phyloP scores from a whole-genome alignment of 805 yeast genomes.

The Cyberlindnera saturnus region DNA sequence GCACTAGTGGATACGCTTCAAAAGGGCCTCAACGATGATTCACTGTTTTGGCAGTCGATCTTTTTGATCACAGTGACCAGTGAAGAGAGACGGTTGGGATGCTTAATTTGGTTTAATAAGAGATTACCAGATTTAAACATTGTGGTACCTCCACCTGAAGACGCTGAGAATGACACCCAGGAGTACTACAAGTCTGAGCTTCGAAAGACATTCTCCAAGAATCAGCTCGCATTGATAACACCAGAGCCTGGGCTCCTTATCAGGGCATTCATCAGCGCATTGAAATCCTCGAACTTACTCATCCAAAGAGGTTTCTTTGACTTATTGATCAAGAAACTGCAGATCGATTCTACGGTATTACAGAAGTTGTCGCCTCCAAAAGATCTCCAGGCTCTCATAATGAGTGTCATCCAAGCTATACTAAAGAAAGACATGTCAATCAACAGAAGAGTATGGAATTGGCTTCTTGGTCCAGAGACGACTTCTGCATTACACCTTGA shows the following conservation, averaged over 20 bases:
- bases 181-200: conserved; percentile 23
- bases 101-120: conserved; percentile 65
- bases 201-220: conserved; percentile 31
- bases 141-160: conserved; percentile 17
- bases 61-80: conserved; percentile 72
- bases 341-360: conserved; percentile 55
- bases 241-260: conserved; percentile 80
- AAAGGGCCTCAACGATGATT: conserved; percentile 51
- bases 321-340: conserved; percentile 59
- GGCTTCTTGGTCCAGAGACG: conserved; percentile 79
- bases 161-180: conserved; percentile 6
- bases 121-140: conserved; percentile 56
- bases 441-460: conserved; percentile 88
- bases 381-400: conserved; percentile 54
- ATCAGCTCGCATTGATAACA: conserved; percentile 53
- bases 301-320: conserved; percentile 90
- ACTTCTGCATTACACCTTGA: conserved; percentile 9
- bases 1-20: conserved; percentile 56
- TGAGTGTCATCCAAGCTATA: conserved; percentile 63
- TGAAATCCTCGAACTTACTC: conserved; percentile 59
- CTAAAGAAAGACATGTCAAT: conserved; percentile 87
- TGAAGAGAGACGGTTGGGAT: conserved; percentile 79
- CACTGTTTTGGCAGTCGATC: conserved; percentile 82
- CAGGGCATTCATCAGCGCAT: conserved; percentile 66
- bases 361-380: conserved; percentile 38